Evolutionary conservation across 805 yeast genomes (phyloP).

Genomic region (Debaryomyces castellii): DNA sequence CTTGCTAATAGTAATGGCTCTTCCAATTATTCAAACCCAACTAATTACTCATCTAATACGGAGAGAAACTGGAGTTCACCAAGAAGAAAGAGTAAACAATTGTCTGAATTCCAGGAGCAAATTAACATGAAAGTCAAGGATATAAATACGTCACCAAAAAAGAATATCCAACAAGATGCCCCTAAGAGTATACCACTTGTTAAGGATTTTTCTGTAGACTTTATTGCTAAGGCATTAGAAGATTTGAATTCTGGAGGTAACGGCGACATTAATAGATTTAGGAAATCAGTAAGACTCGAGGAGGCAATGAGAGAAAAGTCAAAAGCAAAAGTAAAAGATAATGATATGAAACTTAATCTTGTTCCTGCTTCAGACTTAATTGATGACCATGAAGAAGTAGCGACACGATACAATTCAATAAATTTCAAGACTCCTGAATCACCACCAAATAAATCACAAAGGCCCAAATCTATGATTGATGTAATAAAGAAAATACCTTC

Average conservation of each 20-base stretch:
- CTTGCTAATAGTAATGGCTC: conserved; percentile 16
- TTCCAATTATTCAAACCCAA: conserved; percentile 39
- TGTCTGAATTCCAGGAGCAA: conserved; percentile 35
- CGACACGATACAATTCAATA: conserved; percentile 36
- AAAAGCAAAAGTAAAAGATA: conserved; percentile 12
- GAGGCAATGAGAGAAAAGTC: background rate
- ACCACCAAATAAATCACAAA: conserved; percentile 1
- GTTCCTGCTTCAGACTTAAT: conserved; percentile 24
- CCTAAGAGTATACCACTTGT: conserved; percentile 29
- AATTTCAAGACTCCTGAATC: conserved; percentile 11
- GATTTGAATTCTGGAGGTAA: conserved; percentile 46
- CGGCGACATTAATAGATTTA: conserved; percentile 41
- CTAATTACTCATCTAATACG: conserved; percentile 27
- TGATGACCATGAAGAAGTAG: conserved; percentile 37
- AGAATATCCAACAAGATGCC: conserved; percentile 2
- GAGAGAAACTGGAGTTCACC: conserved; percentile 47
- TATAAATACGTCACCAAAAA: conserved; percentile 16
- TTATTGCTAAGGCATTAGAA: conserved; percentile 45
- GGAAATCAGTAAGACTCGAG: conserved; percentile 33
- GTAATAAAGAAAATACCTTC: conserved; percentile 8
- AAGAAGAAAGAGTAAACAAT: conserved; percentile 30
- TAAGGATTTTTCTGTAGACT: conserved; percentile 45
- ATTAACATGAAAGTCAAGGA: conserved; percentile 36
- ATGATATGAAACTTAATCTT: conserved; percentile 11
- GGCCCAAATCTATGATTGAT: conserved; percentile 29